Percentiles rank a stretch among this genome's conserved stretches.
phyloP scores from a whole-genome alignment of 352 stramenopile species.

The Phytopythium mirpurense region DNA sequence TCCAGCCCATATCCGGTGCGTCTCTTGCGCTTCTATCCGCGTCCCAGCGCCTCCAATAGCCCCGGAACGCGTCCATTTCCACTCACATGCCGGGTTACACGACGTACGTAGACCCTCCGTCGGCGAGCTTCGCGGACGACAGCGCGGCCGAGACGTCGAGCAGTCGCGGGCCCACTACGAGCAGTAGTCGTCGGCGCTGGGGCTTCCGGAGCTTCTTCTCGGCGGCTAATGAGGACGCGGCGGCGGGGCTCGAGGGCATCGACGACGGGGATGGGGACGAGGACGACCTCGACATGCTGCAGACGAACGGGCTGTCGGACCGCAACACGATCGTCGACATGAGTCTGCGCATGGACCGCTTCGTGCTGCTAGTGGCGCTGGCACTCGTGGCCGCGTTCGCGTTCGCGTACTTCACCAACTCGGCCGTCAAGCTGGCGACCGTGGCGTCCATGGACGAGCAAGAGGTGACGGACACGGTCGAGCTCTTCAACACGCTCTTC shows the following conservation, averaged over 20 bases:
- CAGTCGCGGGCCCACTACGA: neutral
- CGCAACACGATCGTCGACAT: slow-evolving; percentile 60
- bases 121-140: slow-evolving; percentile 2
- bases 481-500: slow-evolving; percentile 44
- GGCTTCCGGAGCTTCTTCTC: slow-evolving; percentile 9
- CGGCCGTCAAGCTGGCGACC: slow-evolving; percentile 25
- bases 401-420: slow-evolving; percentile 37
- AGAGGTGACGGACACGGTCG: slow-evolving; percentile 24
- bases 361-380: slow-evolving; percentile 27
- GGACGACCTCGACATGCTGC: slow-evolving; percentile 15
- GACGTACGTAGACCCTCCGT: neutral
- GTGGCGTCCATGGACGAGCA: slow-evolving; percentile 17
- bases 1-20: slow-evolving; percentile 11
- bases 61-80: too few species aligned
- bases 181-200: slow-evolving; percentile 4
- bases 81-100: neutral
- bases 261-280: slow-evolving; percentile 1
- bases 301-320: slow-evolving; percentile 40
- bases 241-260: neutral
- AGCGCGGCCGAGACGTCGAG: neutral
- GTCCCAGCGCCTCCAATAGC: neutral
- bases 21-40: neutral
- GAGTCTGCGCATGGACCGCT: slow-evolving; percentile 38
- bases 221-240: slow-evolving; percentile 1
- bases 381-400: slow-evolving; percentile 31